A percentile compares a stretch with the other conserved stretches of the same genome.
Evolutionary conservation across 2,329 filamentous ascomycete genomes (phyloP).

Genomic region (Colletotrichum paranaense): DNA sequence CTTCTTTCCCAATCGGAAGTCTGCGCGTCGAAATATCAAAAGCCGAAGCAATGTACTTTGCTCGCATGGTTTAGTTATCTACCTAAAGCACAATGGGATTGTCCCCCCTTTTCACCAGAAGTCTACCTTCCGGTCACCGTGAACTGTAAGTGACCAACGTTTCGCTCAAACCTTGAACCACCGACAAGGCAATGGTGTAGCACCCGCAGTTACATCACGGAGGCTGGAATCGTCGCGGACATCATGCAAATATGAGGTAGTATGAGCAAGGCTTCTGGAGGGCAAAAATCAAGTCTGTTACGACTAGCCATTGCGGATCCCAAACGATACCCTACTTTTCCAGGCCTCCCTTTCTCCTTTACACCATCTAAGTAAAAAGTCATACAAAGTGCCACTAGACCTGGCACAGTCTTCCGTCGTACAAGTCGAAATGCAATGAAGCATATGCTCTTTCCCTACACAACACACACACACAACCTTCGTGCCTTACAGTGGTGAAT

Average conservation of each 20-base stretch:
- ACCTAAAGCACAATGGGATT: not conserved
- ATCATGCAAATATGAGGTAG: not conserved
- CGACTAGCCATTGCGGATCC: slow-evolving; percentile 29
- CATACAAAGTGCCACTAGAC: slow-evolving; percentile 6
- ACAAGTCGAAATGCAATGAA: not conserved
- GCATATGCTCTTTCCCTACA: not conserved
- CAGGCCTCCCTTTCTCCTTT: slow-evolving; percentile 30
- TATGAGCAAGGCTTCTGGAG: not conserved
- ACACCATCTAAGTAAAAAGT: slow-evolving; percentile 33
- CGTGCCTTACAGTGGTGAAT: slow-evolving; percentile 23
- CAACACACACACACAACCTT: not conserved
- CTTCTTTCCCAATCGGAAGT: not conserved
- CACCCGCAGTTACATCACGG: too few relatives aligned
- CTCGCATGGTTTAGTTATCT: not conserved
- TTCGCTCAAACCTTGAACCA: too few relatives aligned
- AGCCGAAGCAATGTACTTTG: not conserved
- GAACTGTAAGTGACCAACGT: too few relatives aligned
- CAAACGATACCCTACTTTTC: slow-evolving; percentile 30
- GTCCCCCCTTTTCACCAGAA: not conserved
- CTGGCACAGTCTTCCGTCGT: slow-evolving; percentile 8
- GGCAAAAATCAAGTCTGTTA: slow-evolving; percentile 31
- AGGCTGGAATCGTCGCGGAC: too few relatives aligned
- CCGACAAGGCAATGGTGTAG: too few relatives aligned
- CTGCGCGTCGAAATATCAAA: not conserved
- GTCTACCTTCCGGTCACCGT: too few relatives aligned